Base-by-base conservation (phyloP, 1,284 basidiomycete species). In the Trichosporon sp. region DNA sequence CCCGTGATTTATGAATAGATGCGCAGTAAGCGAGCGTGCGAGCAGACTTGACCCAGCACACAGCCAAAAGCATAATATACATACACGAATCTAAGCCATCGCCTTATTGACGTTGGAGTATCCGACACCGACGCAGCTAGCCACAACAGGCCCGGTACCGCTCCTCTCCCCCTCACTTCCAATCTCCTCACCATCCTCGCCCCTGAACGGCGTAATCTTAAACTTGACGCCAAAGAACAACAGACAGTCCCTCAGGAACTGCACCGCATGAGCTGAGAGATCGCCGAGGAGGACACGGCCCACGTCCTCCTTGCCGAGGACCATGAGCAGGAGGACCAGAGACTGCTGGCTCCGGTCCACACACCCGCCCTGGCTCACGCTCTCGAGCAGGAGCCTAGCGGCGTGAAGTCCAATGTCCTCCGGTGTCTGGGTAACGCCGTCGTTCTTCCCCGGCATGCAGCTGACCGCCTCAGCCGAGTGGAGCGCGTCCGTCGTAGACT, bases 301-400 rank as follows among this genome's bases (percentile, higher is more conserved):
- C 1, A 99, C 94, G 80, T 99, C 97, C 81, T 98, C 95, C 73
- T 94, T 96, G 6, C 96, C 95, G 8, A 98, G 86, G 1, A 93
- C 91, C 93, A 99, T 96, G 86, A 96, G 88, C 31, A 96, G 84
- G 32, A 98, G 85, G 0, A 94, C 90, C n/a, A 98, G 84, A 67
- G 88, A 89, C 83, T 99, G 97, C 82, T 97, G 94, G 73, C 91
- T 89, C 67, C 90, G 87, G 83, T 99, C 97, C 2, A 98, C 89
- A 79, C 96, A 98, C 0, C 97, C 96, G 0, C 94, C 93, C 59
- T 86, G 86, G 59, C 88, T 87, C 37, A 99, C 89, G 81, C 96
- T 93, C 14, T 88, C 84, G 40, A 99, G 86, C 38, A 99, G 87
- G 12, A 89, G 85, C 5, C 91, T 88, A 2, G 94, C 89, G 2